phyloP scores from a whole-genome alignment of 2,329 filamentous ascomycete species.

The Rhynchosporium graminicola region DNA sequence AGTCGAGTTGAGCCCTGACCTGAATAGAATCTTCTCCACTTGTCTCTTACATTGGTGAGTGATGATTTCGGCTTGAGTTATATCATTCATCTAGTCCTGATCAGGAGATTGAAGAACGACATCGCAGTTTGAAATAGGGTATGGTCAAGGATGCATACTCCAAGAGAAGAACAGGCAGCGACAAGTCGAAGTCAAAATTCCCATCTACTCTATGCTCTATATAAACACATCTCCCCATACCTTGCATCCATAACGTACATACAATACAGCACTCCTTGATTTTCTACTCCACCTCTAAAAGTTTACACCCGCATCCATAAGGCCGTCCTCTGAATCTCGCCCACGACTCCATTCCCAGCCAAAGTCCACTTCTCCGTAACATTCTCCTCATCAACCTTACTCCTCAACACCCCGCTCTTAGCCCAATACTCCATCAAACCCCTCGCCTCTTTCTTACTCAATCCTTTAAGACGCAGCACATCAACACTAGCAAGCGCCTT shows the following conservation, averaged over 20 bases:
- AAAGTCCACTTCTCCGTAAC: constrained; percentile 84
- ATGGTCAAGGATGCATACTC: not conserved
- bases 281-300: not conserved
- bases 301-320: constrained; percentile 43
- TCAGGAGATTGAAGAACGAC: not conserved
- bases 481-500: constrained; percentile 52
- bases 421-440: constrained; percentile 93
- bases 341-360: constrained; percentile 77
- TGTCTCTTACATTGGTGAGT: too few species aligned
- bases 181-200: not conserved
- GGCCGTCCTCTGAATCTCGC: constrained; percentile 76
- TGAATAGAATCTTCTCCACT: too few species aligned
- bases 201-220: constrained; percentile 17
- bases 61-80: too few species aligned
- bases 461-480: constrained; percentile 61
- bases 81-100: too few species aligned
- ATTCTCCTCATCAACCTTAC: constrained; percentile 66
- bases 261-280: constrained; percentile 8
- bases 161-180: not conserved
- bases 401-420: constrained; percentile 75
- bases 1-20: too few species aligned
- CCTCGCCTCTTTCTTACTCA: constrained; percentile 73
- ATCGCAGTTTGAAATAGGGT: not conserved
- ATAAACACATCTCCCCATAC: constrained; percentile 14
- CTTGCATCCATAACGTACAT: constrained; percentile 14